phyloP scores from a whole-genome alignment of 495 filamentous ascomycete species.

The Daldinia caldariorum region DNA sequence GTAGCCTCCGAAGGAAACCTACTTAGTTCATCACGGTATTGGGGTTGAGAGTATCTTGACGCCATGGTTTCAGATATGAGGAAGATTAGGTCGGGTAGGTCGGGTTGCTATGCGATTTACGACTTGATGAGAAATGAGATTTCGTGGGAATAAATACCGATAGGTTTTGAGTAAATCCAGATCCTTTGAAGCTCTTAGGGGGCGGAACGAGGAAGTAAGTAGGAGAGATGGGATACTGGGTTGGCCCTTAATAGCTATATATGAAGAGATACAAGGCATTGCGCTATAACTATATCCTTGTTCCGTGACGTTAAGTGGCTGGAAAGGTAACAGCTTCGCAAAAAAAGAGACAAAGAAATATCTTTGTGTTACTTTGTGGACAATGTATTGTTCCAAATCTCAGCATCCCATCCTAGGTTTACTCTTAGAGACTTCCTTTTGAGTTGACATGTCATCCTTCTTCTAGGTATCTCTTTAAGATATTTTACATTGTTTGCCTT shows the following conservation, averaged over 20 bases:
- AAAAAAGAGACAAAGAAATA: not conserved
- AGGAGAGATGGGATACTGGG: not conserved
- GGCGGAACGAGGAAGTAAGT: not conserved
- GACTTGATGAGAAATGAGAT: not conserved
- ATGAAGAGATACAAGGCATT: not conserved
- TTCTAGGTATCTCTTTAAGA: not conserved
- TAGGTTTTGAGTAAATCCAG: not conserved
- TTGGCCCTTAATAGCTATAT: not conserved
- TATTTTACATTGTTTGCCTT: not conserved
- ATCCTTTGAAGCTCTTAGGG: not conserved
- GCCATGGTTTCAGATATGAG: conserved; percentile 14
- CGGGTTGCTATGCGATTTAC: no score
- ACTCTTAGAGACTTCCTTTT: not conserved
- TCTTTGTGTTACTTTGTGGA: conserved; percentile 1
- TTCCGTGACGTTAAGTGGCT: not conserved
- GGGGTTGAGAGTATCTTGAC: conserved; percentile 20
- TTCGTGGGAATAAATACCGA: not conserved
- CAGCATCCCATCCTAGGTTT: not conserved
- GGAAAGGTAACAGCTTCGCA: not conserved
- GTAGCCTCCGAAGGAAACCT: not conserved
- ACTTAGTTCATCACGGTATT: not conserved
- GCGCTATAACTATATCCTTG: not conserved
- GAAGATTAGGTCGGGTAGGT: not conserved
- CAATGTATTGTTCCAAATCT: conserved; percentile 27
- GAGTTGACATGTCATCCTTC: not conserved